phyloP scores from a whole-genome alignment of 176 grass and related monocot genomes.

The Oryza meyeriana region DNA sequence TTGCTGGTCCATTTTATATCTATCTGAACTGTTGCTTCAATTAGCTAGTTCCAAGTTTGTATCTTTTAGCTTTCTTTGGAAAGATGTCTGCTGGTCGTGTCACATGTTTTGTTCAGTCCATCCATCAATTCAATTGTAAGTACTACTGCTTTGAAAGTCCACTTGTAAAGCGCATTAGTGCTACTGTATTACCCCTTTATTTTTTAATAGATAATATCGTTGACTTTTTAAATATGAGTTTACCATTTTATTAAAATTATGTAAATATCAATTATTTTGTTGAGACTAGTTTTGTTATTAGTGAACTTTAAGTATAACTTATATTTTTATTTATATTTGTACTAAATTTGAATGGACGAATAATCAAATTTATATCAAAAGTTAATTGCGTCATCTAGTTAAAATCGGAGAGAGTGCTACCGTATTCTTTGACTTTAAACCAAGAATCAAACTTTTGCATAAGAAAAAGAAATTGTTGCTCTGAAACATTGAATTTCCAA shows the following conservation, averaged over 20 bases:
- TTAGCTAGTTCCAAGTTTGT: neutral
- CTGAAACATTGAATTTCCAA: neutral
- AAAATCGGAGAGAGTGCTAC: no score
- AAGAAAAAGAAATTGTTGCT: neutral
- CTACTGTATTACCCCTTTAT: neutral
- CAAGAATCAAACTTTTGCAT: neutral
- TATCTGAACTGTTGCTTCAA: neutral
- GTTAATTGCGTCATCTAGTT: no score
- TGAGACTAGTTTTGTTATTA: no score
- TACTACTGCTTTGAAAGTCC: neutral
- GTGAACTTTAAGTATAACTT: no score
- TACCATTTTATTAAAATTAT: no score
- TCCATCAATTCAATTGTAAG: neutral
- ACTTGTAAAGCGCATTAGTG: neutral
- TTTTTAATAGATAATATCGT: no score
- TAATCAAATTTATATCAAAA: no score
- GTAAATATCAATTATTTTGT: no score
- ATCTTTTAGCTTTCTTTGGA: neutral
- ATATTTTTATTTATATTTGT: no score
- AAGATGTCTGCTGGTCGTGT: neutral
- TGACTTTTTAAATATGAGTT: no score
- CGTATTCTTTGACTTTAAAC: no score
- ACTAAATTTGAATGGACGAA: no score
- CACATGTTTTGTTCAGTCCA: neutral
- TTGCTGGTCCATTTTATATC: neutral